phyloP scores from a whole-genome alignment of 176 grass and related monocot genomes.

The Oryza punctata region DNA sequence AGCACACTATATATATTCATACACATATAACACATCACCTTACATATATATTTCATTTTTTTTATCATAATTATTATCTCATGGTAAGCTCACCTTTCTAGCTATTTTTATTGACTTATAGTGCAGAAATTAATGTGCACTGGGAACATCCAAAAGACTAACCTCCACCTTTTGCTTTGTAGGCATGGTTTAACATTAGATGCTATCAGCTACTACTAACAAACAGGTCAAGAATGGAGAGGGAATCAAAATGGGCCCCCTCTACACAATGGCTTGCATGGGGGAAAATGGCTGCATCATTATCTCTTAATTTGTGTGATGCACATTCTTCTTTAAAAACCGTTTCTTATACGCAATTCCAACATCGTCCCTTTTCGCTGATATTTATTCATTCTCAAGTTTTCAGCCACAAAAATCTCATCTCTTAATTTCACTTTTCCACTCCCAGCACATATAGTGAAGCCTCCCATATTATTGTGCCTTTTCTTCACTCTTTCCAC shows the following conservation, averaged over 20 bases:
- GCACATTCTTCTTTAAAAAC: slow-evolving; percentile 43
- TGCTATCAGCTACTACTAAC: not conserved
- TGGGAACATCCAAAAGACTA: not conserved
- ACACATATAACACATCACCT: not conserved
- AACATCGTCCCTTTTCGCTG: slow-evolving; percentile 11
- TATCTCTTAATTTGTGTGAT: slow-evolving; percentile 42
- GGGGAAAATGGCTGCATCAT: slow-evolving; percentile 23
- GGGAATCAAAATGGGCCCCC: slow-evolving; percentile 40
- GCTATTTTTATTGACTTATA: not conserved
- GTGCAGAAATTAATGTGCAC: not conserved
- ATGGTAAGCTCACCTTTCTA: not conserved
- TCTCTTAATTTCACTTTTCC: slow-evolving; percentile 30
- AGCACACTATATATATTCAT: not conserved
- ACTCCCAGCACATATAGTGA: slow-evolving; percentile 27
- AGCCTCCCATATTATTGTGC: not conserved
- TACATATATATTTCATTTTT: not conserved
- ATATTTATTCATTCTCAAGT: slow-evolving; percentile 56
- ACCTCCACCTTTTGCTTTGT: not conserved
- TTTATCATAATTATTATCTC: not conserved
- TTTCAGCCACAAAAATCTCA: slow-evolving; percentile 58
- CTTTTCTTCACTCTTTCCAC: slow-evolving; percentile 22
- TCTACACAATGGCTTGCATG: slow-evolving; percentile 5
- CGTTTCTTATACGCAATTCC: slow-evolving; percentile 36
- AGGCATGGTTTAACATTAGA: not conserved
- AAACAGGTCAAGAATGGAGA: slow-evolving; percentile 6